Base-by-base conservation (phyloP, 1,139 yeast species). In the Diutina sp. region DNA sequence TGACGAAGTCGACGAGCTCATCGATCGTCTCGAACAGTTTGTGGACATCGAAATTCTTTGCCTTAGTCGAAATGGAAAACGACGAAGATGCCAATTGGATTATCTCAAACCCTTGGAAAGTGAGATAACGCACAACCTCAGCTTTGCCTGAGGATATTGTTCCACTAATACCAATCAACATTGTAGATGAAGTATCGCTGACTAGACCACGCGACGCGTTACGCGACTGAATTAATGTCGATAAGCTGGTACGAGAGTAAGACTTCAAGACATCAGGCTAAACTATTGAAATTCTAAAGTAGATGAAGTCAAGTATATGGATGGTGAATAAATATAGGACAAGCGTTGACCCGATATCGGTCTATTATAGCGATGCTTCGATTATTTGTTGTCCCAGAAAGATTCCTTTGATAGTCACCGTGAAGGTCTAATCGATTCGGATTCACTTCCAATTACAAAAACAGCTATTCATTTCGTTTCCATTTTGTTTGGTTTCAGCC, bases 101-200 rank as follows among this genome's bases (percentile, higher is more conserved):
- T 44, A 71, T 69, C 56, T 71, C 69, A 67, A 85, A 87, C 11
- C 88, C 90, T 59, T 81, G 83, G 55, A 72, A 72, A 1, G 74
- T 71, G 60, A 88, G 72, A 65, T 80, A 85, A 51, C 80, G 67
- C 0, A 84, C 83, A 1, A 86, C 83, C 60, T 83, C 87, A 3
- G 83, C 76, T 61, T 84, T 83, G 0, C 95, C 96, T 6, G 95
- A 77, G 55, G 85, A 78, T 0, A 79, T 67, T 0, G 90, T 79
- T 0, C 95, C 96, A 0, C 91, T 82, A 9, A 88, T 75, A 1
- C 95, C 95, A 55, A 88, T 80, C 53, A 88, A 74, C 96, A 88
- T 88, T 44, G 51, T 32, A 12, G 46, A n/a, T 21, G n/a, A 9
- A 35, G 6, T 8, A 5, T 35, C 41, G n/a, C 41, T 35, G 41